A percentile compares a stretch with the other conserved stretches of the same genome.
Conservation (phyloP, 108 stramenopile species). For the Cyclotella cryptica region DNA sequence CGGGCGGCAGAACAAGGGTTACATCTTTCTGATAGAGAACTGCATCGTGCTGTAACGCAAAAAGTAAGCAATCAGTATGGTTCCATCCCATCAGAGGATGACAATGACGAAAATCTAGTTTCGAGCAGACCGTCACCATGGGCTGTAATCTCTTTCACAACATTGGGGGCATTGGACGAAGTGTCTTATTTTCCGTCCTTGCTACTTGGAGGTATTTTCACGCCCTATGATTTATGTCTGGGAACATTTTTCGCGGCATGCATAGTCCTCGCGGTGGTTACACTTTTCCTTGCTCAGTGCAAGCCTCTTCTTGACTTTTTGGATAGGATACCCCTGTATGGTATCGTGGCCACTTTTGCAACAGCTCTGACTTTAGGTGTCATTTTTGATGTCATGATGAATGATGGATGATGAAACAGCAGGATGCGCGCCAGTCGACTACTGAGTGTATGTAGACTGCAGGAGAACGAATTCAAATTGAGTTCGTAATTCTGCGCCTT, state of each 20-base stretch:
- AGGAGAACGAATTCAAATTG: background rate
- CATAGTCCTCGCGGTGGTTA: conserved; percentile 60
- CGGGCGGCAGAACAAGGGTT: conserved; percentile 18
- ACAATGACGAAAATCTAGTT: conserved; percentile 32
- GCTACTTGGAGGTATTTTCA: conserved; percentile 69
- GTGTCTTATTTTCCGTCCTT: conserved; percentile 77
- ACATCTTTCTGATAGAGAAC: background rate
- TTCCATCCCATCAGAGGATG: conserved; percentile 12
- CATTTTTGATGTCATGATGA: conserved; percentile 35
- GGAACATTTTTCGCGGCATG: conserved; percentile 71
- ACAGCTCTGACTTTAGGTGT: conserved; percentile 59
- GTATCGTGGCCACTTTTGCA: conserved; percentile 68
- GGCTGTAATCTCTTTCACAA: conserved; percentile 63
- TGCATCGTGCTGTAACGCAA: conserved; percentile 31
- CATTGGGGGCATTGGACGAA: conserved; percentile 75
- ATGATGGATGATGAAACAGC: background rate
- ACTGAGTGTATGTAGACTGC: background rate
- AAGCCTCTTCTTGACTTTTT: conserved; percentile 66
- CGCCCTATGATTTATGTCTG: conserved; percentile 61
- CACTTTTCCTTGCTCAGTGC: conserved; percentile 53
- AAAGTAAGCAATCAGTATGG: conserved; percentile 27
- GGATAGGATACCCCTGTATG: conserved; percentile 70
- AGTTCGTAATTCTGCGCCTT: too few species aligned
- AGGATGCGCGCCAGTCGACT: too few species aligned
- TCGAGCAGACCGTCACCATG: conserved; percentile 43